phyloP scores from a whole-genome alignment of 768 basidiomycete genomes.

The Tephrocybe sp. region DNA sequence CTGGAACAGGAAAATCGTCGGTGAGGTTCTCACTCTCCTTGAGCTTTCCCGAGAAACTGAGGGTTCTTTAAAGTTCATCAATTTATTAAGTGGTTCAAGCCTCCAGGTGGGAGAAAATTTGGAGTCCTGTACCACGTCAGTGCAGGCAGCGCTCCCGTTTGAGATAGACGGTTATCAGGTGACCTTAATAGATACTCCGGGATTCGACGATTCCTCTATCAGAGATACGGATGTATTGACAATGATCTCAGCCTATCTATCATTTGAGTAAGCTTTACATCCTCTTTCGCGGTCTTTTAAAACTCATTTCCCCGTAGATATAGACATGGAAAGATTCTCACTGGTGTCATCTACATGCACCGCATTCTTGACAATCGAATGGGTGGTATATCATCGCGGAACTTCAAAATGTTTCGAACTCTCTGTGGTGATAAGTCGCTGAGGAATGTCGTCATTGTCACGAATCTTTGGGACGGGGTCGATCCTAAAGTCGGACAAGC shows the following conservation, averaged over 20 bases:
- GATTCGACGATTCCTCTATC: conserved; percentile 54
- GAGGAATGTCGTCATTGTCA: conserved; percentile 14
- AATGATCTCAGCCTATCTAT: conserved; percentile 46
- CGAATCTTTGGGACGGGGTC: conserved; percentile 13
- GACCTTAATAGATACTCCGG: conserved; percentile 58
- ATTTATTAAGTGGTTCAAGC: conserved; percentile 48
- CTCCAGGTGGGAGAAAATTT: conserved; percentile 45
- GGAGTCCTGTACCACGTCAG: conserved; percentile 50
- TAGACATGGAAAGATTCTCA: conserved; percentile 36
- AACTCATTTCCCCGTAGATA: conserved; percentile 25
- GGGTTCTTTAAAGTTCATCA: conserved; percentile 46
- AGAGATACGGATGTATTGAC: conserved; percentile 49
- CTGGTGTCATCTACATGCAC: conserved; percentile 57
- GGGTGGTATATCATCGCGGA: conserved; percentile 25
- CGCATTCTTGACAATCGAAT: conserved; percentile 53
- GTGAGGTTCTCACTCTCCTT: conserved; percentile 17
- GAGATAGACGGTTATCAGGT: conserved; percentile 40
- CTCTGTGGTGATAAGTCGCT: conserved; percentile 13
- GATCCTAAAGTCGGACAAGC: conserved; percentile 9
- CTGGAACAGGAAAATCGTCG: conserved; percentile 39
- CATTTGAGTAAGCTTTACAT: conserved; percentile 26
- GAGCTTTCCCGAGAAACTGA: background rate
- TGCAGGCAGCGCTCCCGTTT: conserved; percentile 44
- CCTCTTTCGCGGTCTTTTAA: too few relatives aligned
- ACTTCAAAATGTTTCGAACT: conserved; percentile 16